Base-by-base conservation (phyloP, 2,329 filamentous ascomycete genomes). In the Cladosporium sp. region DNA sequence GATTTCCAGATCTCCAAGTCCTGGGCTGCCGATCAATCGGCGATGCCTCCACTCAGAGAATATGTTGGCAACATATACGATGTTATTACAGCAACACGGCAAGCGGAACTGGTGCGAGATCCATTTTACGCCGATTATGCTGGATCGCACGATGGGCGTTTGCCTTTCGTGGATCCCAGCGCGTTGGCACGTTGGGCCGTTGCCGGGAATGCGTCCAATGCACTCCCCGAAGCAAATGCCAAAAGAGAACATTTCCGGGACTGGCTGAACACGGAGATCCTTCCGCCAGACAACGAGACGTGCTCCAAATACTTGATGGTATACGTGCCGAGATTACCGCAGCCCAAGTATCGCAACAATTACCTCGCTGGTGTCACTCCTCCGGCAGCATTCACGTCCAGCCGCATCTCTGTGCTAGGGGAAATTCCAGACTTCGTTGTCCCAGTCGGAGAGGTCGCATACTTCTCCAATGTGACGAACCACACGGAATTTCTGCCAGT, bases 361-460 rank as follows among this genome's bases (percentile, higher is more conserved):
- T 32, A 32, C 30, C n/a, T 32, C 30, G 30, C 30, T 2, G 11
- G 11, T 12, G n/a, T n/a, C 12, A 32, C 30, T n/a, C 30, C 30
- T 12, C 30, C 30, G 30, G 11, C n/a, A 4, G 30, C 11, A 11
- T 32, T 32, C 30, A 12, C 30, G 11, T 11, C 12, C 30, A n/a
- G 30, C 6, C 30, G 30, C 4, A n/a, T n/a, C 12, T 32, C 30
- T 5, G 30, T 32, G n/a, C n/a, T 12, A 4, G 30, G 11, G n/a
- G 30, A 32, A 32, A n/a, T 11, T n/a, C 11, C 30, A 29, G 68
- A 72, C 49, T 68, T 69, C 43, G 72, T 66, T 1, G 59, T 74
- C 13, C 71, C 71, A 9, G 69, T 74, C 43, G 71, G 72, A 1
- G 69, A 74, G 56, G 67, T 73, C 4, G 50, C 61, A 11, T 72